Evolutionary conservation across 2,329 filamentous ascomycete genomes (phyloP), one percentile per base, ranked within the genome.

Genomic region (Colletotrichum endophyticum): DNA sequence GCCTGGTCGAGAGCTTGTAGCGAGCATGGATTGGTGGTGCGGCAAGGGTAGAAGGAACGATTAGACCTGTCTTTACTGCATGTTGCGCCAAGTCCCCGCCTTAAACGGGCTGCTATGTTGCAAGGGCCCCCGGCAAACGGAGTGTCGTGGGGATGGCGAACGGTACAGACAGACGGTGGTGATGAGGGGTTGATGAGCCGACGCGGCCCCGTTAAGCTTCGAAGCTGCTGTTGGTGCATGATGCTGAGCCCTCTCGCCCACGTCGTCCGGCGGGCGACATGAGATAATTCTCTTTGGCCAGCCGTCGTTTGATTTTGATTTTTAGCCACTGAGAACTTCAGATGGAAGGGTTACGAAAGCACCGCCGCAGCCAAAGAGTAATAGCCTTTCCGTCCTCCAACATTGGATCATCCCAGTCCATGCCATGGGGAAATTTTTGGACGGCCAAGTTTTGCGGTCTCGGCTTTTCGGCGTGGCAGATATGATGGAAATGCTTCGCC

Each of bases 201-300:
- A 73, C 25, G 70, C 74, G 74, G 70, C 36, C 64, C 74, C 74
- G 70, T 76, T 74, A 73, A 74, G 74, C 59, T 73, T 73, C 69
- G 70, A 49, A 28, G 44, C 28, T 66, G 74, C 59, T 57, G 74
- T 64, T 44, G 74, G 66, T 70, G 74, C 74, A 76, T 76, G 70
- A 76, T 69, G 70, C 74, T 74, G 74, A 76, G 73, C 74, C 74
- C 49, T 73, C 70, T 73, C 49, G 73, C 59, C 49, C 70, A 73
- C 74, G 70, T 73, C 70, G 74, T 44, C 64, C 57, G 28, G n/a
- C 49, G 61, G 59, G 57, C 49, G 16, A 70, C 59, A 70, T 74
- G 70, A 36, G 64, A 68, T 53, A 39, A 49, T 32, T 73, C 59
- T 30, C 27, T 34, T 32, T 62, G 19, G n/a, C 66, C 74, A 70